These are phyloP conservation scores for Selaginella tamariscina DNA, from an alignment of 75 land plant genomes.

Conservation along the genomic window DNA sequence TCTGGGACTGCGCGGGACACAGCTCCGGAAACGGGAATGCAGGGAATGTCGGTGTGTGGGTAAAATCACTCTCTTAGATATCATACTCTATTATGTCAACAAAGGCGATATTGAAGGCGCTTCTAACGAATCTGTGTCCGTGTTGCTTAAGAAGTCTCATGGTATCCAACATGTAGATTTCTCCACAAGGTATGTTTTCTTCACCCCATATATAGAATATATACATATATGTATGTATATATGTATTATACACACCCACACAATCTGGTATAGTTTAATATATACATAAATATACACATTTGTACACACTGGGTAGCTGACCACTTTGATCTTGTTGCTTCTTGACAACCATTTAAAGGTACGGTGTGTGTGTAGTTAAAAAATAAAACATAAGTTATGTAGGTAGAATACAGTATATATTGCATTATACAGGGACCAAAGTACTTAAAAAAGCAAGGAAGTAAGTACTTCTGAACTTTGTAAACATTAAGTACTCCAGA, in stretches of 20 bases:
- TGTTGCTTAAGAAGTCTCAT: slow-evolving; percentile 22
- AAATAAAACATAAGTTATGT: no score
- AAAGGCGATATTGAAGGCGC: slow-evolving; percentile 42
- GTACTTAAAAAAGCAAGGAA: no score
- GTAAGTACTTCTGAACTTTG: no score
- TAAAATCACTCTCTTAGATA: slow-evolving; percentile 52
- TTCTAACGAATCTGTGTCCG: slow-evolving; percentile 34
- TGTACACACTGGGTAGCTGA: not conserved
- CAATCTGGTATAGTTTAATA: not conserved
- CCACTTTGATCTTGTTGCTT: not conserved
- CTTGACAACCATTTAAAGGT: not conserved
- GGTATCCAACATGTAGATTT: slow-evolving; percentile 49
- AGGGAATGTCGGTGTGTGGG: slow-evolving; percentile 41
- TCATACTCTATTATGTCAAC: slow-evolving; percentile 51
- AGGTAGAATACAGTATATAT: no score
- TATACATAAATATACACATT: not conserved
- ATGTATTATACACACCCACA: not conserved
- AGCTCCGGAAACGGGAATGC: slow-evolving; percentile 17
- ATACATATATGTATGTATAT: not conserved
- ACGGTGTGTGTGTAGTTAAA: not conserved
- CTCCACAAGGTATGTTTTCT: slow-evolving; percentile 33
- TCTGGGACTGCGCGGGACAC: slow-evolving; percentile 30
- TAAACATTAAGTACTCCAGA: no score
- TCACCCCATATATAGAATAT: not conserved
- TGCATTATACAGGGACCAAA: no score